Conservation (phyloP, 192 early-diverging fungal genomes). For the Entophlyctis helioformis region DNA sequence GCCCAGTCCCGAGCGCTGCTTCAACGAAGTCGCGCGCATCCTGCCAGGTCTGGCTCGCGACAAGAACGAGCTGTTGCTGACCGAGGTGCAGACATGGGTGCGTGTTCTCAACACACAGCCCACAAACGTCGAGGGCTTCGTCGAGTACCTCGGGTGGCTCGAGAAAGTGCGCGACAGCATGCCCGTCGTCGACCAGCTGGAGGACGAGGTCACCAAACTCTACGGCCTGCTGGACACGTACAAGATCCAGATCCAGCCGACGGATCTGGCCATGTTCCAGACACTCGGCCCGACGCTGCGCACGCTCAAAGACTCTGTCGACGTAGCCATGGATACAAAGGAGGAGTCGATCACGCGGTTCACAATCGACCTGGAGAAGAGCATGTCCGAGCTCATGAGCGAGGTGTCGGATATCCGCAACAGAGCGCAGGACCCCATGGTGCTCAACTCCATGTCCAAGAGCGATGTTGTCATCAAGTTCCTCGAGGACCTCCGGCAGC, state of each 20-base stretch:
- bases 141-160: constrained; percentile 49
- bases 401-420: constrained; percentile 46
- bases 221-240: constrained; percentile 35
- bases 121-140: constrained; percentile 41
- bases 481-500: constrained; percentile 27
- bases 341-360: constrained; percentile 47
- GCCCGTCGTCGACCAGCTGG: constrained; percentile 24
- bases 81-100: constrained; percentile 47
- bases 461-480: constrained; percentile 37
- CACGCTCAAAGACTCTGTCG: constrained; percentile 38
- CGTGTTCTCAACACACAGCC: constrained; percentile 38
- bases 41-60: constrained; percentile 40
- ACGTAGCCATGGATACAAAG: constrained; percentile 44
- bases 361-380: constrained; percentile 34
- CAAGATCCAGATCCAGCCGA: constrained; percentile 41
- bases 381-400: constrained; percentile 27
- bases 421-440: constrained; percentile 48
- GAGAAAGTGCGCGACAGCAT: constrained; percentile 42
- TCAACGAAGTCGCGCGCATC: constrained; percentile 38
- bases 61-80: constrained; percentile 47
- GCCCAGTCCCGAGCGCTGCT: constrained; percentile 49
- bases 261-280: constrained; percentile 47
- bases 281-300: constrained; percentile 43
- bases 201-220: constrained; percentile 34
- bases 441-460: constrained; percentile 32